Base-by-base conservation (phyloP, 768 basidiomycete genomes). In the Tricholoma sp. region DNA sequence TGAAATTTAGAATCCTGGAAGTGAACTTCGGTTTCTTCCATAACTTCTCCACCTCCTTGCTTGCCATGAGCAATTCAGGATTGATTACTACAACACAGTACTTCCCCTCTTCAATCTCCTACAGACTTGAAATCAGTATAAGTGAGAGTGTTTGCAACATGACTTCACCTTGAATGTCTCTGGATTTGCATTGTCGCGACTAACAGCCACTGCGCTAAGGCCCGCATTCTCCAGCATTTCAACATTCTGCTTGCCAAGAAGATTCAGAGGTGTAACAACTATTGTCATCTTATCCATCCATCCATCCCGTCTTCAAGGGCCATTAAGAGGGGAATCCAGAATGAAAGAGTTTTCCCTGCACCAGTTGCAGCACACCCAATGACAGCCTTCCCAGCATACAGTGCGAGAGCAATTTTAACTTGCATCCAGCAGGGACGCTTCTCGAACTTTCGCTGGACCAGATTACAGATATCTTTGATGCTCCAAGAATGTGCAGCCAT, bases 211-310 rank as follows among this genome's bases (percentile, higher is more conserved):
- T 31, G 31, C 9, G 31, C 31, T 31, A 31, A 31, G 31, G 31
- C 31, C 31, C 9, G 31, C 31, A 31, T 31, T 31, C 31, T 31
- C 31, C 31, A 31, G 31, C 31, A 31, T 9, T 31, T 31, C 43
- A 4, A 58, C 60, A 58, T 67, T 69, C 54, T 74, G 69, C 11
- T 61, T 56, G 10, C 70, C 71, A 0, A 74, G 65, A 2, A 73
- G 56, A 50, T 71, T 73, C 2, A 72, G 58, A 3, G 70, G 66
- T 4, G 69, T 68, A 3, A 57, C 37, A 9, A 51, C 35, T n/a
- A 57, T 27, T 2, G 29, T 56, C 43, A 68, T 63, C 53, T 53
- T 57, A n/a, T n/a, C n/a, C n/a, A n/a, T n/a, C n/a, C n/a, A 34
- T 67, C 50, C 21, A 41, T 31, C 1, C 59, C 57, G 6, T 64